Percentiles rank a stretch among this genome's conserved stretches.
These are phyloP conservation scores for Leishmania tarentolae DNA, from an alignment of 208 protist genomes.

Conservation along the genomic window DNA sequence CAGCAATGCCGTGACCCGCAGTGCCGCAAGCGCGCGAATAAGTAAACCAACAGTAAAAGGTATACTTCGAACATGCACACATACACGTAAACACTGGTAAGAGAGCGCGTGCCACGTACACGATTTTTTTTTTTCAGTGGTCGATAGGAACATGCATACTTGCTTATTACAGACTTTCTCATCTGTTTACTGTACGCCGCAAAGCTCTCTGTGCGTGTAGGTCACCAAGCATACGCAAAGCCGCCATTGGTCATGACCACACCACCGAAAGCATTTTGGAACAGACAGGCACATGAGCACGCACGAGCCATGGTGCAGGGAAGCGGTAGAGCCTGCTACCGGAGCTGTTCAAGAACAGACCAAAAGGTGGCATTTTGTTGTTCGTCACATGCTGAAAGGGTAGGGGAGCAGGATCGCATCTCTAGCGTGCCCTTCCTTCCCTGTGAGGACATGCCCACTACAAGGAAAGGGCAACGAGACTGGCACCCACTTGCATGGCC, in stretches of 20 bases:
- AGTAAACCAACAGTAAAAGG: neutral
- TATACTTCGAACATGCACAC: neutral
- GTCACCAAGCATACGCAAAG: neutral
- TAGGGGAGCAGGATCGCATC: neutral
- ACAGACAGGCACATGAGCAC: neutral
- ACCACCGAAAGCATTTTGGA: neutral
- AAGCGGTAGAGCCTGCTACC: neutral
- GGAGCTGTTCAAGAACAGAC: neutral
- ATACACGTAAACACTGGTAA: neutral
- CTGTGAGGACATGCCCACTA: constrained; percentile 19
- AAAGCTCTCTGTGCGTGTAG: neutral
- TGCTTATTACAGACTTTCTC: neutral
- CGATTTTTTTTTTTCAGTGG: neutral
- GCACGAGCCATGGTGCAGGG: neutral
- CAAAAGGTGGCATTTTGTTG: neutral
- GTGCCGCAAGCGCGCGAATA: neutral
- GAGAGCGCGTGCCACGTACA: neutral
- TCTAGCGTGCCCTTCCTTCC: neutral
- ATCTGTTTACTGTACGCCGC: neutral
- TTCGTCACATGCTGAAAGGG: neutral
- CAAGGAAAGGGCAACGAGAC: constrained; percentile 36
- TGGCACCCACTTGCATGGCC: constrained; percentile 45
- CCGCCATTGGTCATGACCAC: neutral
- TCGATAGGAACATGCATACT: neutral
- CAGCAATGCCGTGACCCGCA: too few relatives aligned